These are phyloP conservation scores for Phalaenopsis hybrid DNA, from an alignment of 116 monocot species.

Conservation along the genomic window DNA sequence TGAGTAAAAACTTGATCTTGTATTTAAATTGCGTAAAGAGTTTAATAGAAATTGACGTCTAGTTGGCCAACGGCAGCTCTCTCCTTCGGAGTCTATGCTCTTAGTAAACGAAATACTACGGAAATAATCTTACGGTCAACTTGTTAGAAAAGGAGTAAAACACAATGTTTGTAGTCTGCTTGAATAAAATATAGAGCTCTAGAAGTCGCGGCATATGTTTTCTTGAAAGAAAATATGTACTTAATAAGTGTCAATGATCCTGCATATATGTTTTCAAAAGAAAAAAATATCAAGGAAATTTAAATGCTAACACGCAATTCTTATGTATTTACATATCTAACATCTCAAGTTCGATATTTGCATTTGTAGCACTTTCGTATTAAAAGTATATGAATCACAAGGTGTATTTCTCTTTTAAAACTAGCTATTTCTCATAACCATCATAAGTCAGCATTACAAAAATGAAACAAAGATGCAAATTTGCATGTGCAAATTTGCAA, in stretches of 20 bases:
- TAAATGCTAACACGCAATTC: too few relatives aligned
- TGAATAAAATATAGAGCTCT: background rate
- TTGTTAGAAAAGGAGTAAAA: slow-evolving; percentile 24
- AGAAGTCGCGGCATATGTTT: background rate
- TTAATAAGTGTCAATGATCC: background rate
- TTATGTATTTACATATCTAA: too few relatives aligned
- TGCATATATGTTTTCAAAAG: too few relatives aligned
- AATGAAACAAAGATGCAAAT: background rate
- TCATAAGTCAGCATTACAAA: background rate
- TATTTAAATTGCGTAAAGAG: background rate
- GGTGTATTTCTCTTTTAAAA: background rate
- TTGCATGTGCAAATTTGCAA: background rate
- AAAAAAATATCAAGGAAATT: too few relatives aligned
- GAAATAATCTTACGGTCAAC: slow-evolving; percentile 71
- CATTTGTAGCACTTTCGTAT: too few relatives aligned
- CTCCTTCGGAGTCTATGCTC: slow-evolving; percentile 85
- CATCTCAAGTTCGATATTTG: too few relatives aligned
- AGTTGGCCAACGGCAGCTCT: slow-evolving; percentile 69
- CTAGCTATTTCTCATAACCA: background rate
- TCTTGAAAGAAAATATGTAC: background rate
- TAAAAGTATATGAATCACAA: too few relatives aligned
- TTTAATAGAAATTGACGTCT: background rate
- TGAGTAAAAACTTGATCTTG: background rate
- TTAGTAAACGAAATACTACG: slow-evolving; percentile 74
- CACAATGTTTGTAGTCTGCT: background rate